Percentiles rank a stretch among this genome's conserved stretches.
Evolutionary conservation across 2,329 filamentous ascomycete genomes (phyloP).

Genomic region (Chaetomiaceae sp.): DNA sequence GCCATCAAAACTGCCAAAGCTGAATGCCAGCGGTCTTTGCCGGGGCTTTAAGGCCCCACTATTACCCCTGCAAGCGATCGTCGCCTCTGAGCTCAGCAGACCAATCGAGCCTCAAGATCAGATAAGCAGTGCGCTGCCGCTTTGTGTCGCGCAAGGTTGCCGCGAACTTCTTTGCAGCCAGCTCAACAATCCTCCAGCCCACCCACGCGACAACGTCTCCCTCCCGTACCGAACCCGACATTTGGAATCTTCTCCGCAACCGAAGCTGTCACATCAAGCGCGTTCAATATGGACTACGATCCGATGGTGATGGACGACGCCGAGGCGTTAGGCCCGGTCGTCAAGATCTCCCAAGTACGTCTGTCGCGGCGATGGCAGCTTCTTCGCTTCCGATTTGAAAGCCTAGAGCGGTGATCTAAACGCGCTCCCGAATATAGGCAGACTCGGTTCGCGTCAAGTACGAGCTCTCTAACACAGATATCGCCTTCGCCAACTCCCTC

Average conservation of each 20-base stretch:
- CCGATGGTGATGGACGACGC: slow-evolving; percentile 55
- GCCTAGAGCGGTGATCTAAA: slow-evolving; percentile 20
- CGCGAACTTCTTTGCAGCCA: no score
- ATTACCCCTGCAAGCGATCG: no score
- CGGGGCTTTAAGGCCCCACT: no score
- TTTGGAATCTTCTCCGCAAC: not conserved
- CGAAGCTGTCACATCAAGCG: not conserved
- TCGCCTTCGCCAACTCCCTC: slow-evolving; percentile 87
- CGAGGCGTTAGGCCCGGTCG: slow-evolving; percentile 49
- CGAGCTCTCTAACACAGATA: slow-evolving; percentile 80
- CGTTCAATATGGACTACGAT: slow-evolving; percentile 50
- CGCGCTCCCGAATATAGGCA: slow-evolving; percentile 47
- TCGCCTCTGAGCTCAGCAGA: no score
- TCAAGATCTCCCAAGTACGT: slow-evolving; percentile 54
- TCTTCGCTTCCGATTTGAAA: not conserved
- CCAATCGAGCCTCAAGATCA: no score
- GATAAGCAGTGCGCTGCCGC: no score
- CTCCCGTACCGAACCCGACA: not conserved
- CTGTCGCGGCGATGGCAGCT: slow-evolving; percentile 9
- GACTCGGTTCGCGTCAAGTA: slow-evolving; percentile 81
- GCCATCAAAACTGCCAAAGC: not conserved
- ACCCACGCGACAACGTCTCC: no score
- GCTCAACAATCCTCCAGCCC: no score
- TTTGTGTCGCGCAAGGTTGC: no score
- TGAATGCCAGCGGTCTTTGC: no score